Base-by-base conservation (phyloP, 148 eudicot species). In the Cornus controversa region DNA sequence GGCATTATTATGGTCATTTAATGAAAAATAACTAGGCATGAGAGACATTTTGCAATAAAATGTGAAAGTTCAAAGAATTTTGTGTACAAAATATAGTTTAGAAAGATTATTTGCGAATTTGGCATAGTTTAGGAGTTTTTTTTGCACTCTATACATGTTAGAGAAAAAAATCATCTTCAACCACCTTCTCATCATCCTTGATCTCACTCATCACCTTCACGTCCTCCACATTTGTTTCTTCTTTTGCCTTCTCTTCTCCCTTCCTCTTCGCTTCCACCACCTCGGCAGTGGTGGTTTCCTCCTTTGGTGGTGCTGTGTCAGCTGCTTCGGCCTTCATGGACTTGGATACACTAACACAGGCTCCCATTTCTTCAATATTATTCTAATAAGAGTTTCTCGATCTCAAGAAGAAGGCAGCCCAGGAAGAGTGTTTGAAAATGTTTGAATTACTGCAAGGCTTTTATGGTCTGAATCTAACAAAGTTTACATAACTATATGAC, bases 291-390 rank as follows among this genome's bases (percentile, higher is more conserved):
- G 73, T 15, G 68, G 77, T 69, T 23, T 72, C 80, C 70, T 81
- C 84, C 28, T 73, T 67, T n/a, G 80, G 53, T 28, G 84, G 80
- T 8, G 40, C 70, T 2, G 20, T 29, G 6, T 66, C 66, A 18
- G 34, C 34, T 31, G 66, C 82, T 22, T 77, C 80, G 6, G 31
- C 80, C 66, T 64, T 81, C 74, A 81, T 77, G 50, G 20, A 77
- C 84, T 81, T 81, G 34, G 74, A 64, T 31, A 77, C 77, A 45
- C 84, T 81, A 28, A 80, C 80, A 68, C 84, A 81, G 34, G 80
- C 84, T 62, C 80, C 80, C 80, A 78, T 78, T 71, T 63, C 42
- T 50, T 64, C 10, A 31, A 31, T 0, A 31, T 26, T 69, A 77
- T 68, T 54, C 65, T 54, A 31, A 34, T 47, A 31, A 45, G 57